These are phyloP conservation scores for Pythium vanterpoolii DNA, from an alignment of 352 stramenopile genomes.

Conservation along the genomic window DNA sequence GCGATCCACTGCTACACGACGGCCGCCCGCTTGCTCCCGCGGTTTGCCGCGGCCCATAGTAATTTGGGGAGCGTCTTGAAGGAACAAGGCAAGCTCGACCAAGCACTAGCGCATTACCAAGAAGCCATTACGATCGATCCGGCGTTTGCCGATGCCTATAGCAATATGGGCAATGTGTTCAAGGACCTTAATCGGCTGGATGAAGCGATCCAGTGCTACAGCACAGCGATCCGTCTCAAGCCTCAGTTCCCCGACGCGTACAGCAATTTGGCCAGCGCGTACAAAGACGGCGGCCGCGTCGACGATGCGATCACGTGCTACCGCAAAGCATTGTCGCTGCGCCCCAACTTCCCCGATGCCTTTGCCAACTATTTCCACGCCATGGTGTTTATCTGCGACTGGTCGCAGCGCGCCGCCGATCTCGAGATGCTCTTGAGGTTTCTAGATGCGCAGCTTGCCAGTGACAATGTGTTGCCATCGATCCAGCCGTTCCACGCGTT, in stretches of 20 bases:
- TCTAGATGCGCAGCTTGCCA: constrained; percentile 57
- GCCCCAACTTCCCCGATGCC: constrained; percentile 89
- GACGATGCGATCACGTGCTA: constrained; percentile 93
- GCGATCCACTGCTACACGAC: constrained; percentile 94
- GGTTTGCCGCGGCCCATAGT: constrained; percentile 90
- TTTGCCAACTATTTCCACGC: constrained; percentile 93
- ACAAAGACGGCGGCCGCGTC: constrained; percentile 88
- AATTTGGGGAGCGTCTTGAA: constrained; percentile 95
- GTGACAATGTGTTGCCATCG: constrained; percentile 66
- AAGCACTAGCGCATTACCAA: constrained; percentile 93
- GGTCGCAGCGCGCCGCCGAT: constrained; percentile 75
- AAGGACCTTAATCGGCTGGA: constrained; percentile 88
- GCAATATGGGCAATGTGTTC: constrained; percentile 94
- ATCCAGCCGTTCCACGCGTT: constrained; percentile 93
- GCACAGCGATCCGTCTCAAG: constrained; percentile 88
- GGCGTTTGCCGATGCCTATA: constrained; percentile 90
- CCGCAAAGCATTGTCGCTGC: constrained; percentile 87
- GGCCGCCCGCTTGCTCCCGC: constrained; percentile 85
- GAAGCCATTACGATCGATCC: constrained; percentile 92
- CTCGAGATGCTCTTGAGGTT: constrained; percentile 67
- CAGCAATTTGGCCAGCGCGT: constrained; percentile 90
- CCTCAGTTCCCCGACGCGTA: constrained; percentile 90
- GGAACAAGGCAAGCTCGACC: constrained; percentile 91
- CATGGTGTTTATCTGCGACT: constrained; percentile 92
- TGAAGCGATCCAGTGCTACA: constrained; percentile 90